Conservation (phyloP, 768 basidiomycete genomes). For the Daedaleopsis sinensis region DNA sequence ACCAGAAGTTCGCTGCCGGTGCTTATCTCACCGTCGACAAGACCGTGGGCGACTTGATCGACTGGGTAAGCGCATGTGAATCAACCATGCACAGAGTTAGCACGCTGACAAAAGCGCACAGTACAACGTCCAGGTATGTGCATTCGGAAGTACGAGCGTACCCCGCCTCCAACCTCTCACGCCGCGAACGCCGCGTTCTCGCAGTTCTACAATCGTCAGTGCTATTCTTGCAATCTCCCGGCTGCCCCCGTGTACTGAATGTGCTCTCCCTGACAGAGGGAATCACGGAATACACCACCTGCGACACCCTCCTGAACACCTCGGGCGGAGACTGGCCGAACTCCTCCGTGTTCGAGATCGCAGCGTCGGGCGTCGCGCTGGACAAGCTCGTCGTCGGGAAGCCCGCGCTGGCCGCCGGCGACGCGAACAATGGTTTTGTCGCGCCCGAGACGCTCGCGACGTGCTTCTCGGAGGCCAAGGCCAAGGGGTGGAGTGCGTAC, state of each 20-base stretch:
- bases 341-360: constrained; percentile 53
- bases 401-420: constrained; percentile 47
- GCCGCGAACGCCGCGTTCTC: constrained; percentile 14
- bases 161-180: neutral
- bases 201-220: constrained; percentile 46
- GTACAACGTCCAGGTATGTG: constrained; percentile 31
- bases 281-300: constrained; percentile 40
- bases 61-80: constrained; percentile 47
- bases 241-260: neutral
- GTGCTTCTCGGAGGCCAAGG: constrained; percentile 61
- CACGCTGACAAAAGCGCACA: constrained; percentile 1
- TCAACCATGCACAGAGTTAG: neutral
- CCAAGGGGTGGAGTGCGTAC: constrained; percentile 65
- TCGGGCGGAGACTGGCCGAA: constrained; percentile 46
- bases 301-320: constrained; percentile 39
- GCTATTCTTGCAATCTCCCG: neutral
- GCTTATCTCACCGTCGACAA: constrained; percentile 59
- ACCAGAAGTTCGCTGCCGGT: constrained; percentile 36
- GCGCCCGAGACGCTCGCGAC: constrained; percentile 52
- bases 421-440: constrained; percentile 58
- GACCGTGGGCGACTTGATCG: constrained; percentile 58
- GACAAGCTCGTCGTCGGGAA: constrained; percentile 80
- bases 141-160: neutral
- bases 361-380: constrained; percentile 55
- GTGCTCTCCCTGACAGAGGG: constrained; percentile 37